Base-by-base conservation (phyloP, 2,329 filamentous ascomycete species). In the Fusarium vanettenii region DNA sequence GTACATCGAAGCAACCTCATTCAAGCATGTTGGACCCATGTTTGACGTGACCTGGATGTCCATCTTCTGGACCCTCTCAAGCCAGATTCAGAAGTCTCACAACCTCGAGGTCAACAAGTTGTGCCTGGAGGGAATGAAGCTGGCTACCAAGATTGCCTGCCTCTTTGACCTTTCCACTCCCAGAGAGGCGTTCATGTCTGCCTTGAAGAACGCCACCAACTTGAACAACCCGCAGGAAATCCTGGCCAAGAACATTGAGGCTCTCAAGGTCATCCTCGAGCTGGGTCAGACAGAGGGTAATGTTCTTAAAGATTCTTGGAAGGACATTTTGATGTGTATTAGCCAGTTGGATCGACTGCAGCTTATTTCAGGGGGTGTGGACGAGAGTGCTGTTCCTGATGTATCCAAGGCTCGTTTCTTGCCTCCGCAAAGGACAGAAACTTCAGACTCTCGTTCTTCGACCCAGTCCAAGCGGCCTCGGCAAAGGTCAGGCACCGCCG, bases 11-110 rank as follows among this genome's bases (percentile, higher is more conserved):
- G 97, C 97, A 5, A 97, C 95, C 2, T 98, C 95, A 0, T 95
- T 95, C 81, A 96, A 95, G 78, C 97, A 99, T 82, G 94, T 98
- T 60, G 97, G 97, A 0, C 95, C 97, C 1, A 99, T 99, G 97
- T 98, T 99, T 80, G 95, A 98, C 79, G 95, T 98, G 27, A 97
- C 95, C 0, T 99, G 97, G 97, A 99, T 98, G 96, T 98, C 96
- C 11, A 97, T 98, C 83, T 93, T 99, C 79, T 98, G 96, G 6
- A 95, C 95, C 0, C 89, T 99, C 29, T 98, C 96, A 2, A 95
- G 94, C 60, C 94, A 97, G 76, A 95, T 97, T 81, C 97, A 98
- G 78, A 95, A 98, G 80, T 93, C 94, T 0, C 94, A 97, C 76
- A 98, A 98, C 79, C 87, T 98, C 6, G 95, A 98, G 76, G 94